Conservation (phyloP, 106 monocot genomes). For the Platanthera zijinensis region DNA sequence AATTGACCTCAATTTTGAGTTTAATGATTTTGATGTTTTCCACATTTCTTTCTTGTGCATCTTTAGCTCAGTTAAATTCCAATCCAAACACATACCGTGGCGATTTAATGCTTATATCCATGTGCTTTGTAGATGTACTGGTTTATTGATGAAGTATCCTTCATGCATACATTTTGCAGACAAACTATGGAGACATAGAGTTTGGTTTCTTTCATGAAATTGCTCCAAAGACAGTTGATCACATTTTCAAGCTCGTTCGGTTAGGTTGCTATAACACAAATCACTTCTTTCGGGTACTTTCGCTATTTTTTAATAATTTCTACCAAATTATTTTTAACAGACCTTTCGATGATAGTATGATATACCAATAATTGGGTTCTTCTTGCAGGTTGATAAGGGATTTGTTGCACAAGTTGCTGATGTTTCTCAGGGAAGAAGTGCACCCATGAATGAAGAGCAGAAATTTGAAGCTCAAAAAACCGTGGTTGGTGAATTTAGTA, state of each 20-base stretch:
- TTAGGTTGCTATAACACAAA: conserved; percentile 95
- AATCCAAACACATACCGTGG: not conserved
- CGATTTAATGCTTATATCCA: not conserved
- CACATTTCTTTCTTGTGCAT: not conserved
- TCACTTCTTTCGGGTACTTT: conserved; percentile 91
- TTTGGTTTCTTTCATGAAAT: conserved; percentile 84
- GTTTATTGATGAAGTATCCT: not conserved
- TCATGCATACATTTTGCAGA: conserved; percentile 30
- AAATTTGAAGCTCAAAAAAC: conserved; percentile 78
- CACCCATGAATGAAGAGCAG: conserved; percentile 88
- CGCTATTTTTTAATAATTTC: not conserved
- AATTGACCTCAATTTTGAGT: not conserved
- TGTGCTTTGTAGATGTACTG: not conserved
- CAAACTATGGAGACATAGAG: conserved; percentile 87
- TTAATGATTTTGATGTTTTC: not conserved
- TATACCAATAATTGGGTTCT: not conserved
- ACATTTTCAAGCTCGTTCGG: conserved; percentile 90
- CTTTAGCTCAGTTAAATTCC: not conserved
- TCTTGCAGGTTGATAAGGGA: conserved; percentile 75
- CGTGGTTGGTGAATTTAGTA: conserved; percentile 92
- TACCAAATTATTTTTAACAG: not conserved
- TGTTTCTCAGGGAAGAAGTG: conserved; percentile 70
- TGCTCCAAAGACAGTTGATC: conserved; percentile 93
- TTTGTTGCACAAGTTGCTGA: conserved; percentile 99
- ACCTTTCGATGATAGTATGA: conserved; percentile 1